Evolutionary conservation across 495 filamentous ascomycete species (phyloP).

Genomic region (Penicillium pancosmium): DNA sequence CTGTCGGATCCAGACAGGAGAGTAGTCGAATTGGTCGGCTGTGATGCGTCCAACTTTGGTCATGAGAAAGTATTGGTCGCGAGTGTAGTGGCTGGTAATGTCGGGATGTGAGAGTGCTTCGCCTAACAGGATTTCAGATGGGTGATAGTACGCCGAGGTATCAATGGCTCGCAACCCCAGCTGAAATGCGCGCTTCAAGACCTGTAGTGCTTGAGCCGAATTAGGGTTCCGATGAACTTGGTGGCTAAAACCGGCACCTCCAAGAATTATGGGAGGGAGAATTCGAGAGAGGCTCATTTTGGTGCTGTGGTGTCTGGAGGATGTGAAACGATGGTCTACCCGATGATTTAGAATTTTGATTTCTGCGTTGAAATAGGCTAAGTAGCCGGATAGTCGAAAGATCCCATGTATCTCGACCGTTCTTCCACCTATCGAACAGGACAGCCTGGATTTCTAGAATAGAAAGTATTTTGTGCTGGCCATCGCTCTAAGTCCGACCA

Average conservation of each 20-base stretch:
- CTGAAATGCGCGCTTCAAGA: slow-evolving; percentile 71
- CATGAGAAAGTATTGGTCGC: slow-evolving; percentile 54
- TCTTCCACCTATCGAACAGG: no score
- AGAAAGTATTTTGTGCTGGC: neutral
- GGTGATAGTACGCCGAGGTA: slow-evolving; percentile 91
- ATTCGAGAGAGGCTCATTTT: slow-evolving; percentile 13
- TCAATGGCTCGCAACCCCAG: slow-evolving; percentile 79
- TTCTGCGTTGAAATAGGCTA: neutral
- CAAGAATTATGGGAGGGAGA: slow-evolving; percentile 61
- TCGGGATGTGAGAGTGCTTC: slow-evolving; percentile 63
- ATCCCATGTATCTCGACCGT: neutral
- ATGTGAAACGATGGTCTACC: no score
- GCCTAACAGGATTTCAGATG: slow-evolving; percentile 78
- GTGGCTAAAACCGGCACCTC: slow-evolving; percentile 84
- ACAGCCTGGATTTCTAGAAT: no score
- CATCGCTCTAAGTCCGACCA: neutral
- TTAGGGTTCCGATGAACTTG: slow-evolving; percentile 75
- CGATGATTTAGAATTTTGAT: neutral
- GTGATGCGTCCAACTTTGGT: slow-evolving; percentile 63
- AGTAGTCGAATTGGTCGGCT: slow-evolving; percentile 59
- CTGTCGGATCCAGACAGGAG: slow-evolving; percentile 50
- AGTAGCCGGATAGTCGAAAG: neutral
- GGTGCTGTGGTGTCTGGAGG: neutral
- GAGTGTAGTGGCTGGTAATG: slow-evolving; percentile 51
- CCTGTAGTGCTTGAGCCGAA: slow-evolving; percentile 64